These are phyloP conservation scores for Fagopyrum esculentum DNA, from an alignment of 148 eudicot genomes.

Conservation along the genomic window DNA sequence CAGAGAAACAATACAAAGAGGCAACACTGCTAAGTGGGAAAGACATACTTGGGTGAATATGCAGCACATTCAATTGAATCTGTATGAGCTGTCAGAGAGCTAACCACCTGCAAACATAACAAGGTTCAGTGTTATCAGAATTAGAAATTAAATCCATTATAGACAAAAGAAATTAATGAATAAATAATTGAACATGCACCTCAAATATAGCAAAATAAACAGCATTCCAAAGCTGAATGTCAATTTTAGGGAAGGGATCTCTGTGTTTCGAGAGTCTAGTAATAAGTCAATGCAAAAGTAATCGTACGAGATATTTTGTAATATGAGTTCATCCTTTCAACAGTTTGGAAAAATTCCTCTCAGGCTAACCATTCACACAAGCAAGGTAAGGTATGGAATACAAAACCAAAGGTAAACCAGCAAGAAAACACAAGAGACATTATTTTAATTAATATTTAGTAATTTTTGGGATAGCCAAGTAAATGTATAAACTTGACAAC, in stretches of 20 bases:
- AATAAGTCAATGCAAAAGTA: neutral
- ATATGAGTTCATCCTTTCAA: neutral
- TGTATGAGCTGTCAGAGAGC: constrained; percentile 59
- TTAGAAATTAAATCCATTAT: neutral
- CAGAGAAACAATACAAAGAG: no score
- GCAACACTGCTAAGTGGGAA: no score
- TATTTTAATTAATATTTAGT: neutral
- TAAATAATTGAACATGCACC: neutral
- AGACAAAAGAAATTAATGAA: neutral
- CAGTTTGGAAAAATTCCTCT: neutral
- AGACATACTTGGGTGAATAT: constrained; percentile 52
- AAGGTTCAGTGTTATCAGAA: neutral
- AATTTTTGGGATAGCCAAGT: neutral
- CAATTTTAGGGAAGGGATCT: neutral
- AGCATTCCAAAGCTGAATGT: neutral
- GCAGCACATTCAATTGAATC: constrained; percentile 80
- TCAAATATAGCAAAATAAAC: neutral
- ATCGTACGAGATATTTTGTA: neutral
- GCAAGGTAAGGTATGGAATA: neutral
- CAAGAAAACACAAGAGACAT: no score
- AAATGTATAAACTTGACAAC: neutral
- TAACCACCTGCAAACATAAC: constrained; percentile 50
- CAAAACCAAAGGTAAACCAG: no score
- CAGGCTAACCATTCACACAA: neutral
- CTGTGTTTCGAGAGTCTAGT: no score